Percentiles rank a stretch among this genome's conserved stretches.
Conservation (phyloP, 495 filamentous ascomycete species). For the Arthonia radiata region DNA sequence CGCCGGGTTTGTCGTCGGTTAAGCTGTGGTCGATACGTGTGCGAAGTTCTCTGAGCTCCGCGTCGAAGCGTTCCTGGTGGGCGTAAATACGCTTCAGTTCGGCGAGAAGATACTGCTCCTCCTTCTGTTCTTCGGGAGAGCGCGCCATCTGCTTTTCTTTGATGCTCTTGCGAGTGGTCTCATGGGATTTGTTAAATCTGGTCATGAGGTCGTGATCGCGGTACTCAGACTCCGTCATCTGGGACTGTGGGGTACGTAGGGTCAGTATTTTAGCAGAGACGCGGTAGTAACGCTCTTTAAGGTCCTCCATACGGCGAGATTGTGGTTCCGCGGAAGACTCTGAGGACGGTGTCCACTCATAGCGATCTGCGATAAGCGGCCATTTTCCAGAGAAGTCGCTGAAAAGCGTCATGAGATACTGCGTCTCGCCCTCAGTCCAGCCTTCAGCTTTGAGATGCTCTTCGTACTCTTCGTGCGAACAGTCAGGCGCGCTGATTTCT, state of each 20-base stretch:
- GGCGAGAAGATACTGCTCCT: slow-evolving; percentile 67
- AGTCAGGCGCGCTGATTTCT: slow-evolving; percentile 43
- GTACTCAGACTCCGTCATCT: slow-evolving; percentile 68
- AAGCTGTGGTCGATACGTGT: slow-evolving; percentile 56
- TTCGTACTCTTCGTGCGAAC: slow-evolving; percentile 70
- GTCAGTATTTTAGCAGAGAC: slow-evolving; percentile 68
- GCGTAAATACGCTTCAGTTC: slow-evolving; percentile 77
- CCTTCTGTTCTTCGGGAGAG: slow-evolving; percentile 63
- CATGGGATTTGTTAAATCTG: slow-evolving; percentile 58
- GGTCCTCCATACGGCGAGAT: slow-evolving; percentile 49
- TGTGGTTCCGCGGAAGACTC: slow-evolving; percentile 9
- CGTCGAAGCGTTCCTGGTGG: slow-evolving; percentile 55
- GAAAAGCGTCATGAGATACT: slow-evolving; percentile 55
- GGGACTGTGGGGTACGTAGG: slow-evolving; percentile 51
- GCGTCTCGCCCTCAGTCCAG: slow-evolving; percentile 82
- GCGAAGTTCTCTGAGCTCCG: slow-evolving; percentile 79
- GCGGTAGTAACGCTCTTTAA: slow-evolving; percentile 77
- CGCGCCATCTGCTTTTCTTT: slow-evolving; percentile 54
- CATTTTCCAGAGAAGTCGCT: slow-evolving; percentile 65
- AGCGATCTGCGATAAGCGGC: slow-evolving; percentile 80
- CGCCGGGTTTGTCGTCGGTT: slow-evolving; percentile 33
- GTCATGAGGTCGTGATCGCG: slow-evolving; percentile 56
- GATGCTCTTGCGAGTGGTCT: slow-evolving; percentile 57
- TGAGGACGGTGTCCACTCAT: slow-evolving; percentile 39
- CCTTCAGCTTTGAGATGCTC: slow-evolving; percentile 41